Evolutionary conservation across 139 green algal genomes (phyloP).

Genomic region (Diplosphaera chodatii): DNA sequence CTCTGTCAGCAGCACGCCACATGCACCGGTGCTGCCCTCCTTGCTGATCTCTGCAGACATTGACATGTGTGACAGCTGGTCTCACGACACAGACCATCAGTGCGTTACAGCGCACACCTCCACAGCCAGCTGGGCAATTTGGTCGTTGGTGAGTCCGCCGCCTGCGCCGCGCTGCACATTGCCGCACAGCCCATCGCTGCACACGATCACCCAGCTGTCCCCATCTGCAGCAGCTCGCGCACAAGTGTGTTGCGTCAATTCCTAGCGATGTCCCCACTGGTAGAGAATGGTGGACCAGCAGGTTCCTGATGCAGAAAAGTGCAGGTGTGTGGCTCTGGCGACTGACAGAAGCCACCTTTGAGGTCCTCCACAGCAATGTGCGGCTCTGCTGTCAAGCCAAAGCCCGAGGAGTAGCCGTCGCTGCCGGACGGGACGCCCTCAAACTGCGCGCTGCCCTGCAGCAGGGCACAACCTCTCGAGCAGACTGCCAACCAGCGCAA

Average conservation of each 20-base stretch:
- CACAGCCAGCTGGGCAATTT: neutral
- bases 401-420: slow-evolving; percentile 72
- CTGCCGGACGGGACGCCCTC: slow-evolving; percentile 68
- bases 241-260: no score
- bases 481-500: slow-evolving; percentile 2
- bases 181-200: slow-evolving; percentile 79
- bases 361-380: slow-evolving; percentile 54
- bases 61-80: no score
- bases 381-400: slow-evolving; percentile 76
- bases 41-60: no score
- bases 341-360: slow-evolving; percentile 17
- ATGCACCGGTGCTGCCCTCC: no score
- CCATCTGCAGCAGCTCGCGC: slow-evolving; percentile 38
- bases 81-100: no score
- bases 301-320: no score
- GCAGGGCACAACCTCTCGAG: neutral
- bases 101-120: no score
- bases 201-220: slow-evolving; percentile 71
- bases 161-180: slow-evolving; percentile 82
- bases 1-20: no score
- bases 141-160: slow-evolving; percentile 73
- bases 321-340: neutral
- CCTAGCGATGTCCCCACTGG: no score
- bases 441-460: slow-evolving; percentile 69
- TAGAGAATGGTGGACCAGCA: no score